Evolutionary conservation across 495 filamentous ascomycete genomes (phyloP), one percentile per base, ranked within the genome.

Genomic region (Hypoxylon fuscum): DNA sequence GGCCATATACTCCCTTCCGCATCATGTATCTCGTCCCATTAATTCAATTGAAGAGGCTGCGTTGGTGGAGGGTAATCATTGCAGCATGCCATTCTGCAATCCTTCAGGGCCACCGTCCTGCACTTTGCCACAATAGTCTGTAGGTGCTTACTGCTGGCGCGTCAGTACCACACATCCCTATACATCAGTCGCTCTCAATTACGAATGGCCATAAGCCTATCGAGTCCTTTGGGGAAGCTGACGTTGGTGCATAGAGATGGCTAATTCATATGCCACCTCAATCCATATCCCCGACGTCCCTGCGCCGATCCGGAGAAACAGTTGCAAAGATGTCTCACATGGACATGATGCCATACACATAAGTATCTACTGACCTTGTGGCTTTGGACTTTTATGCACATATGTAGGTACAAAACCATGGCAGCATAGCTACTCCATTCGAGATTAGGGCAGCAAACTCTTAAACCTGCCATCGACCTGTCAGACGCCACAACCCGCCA

Each of bases 71-170:
- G 34, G 35, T 23, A 40, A 25, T 50, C 25, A 59, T 55, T 60
- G 38, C 46, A 66, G 55, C 55, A 44, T 66, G 27, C 17, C 62
- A 66, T 61, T 48, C 35, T 46, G 25, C 42, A 40, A 58, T 66
- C 63, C 63, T 66, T 57, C 47, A 25, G 45, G 52, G 51, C 55
- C 56, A 47, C 29, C 47, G 14, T 31, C 17, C 27, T 61, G 53
- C 63, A 53, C 43, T 53, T 54, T 53, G 35, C 57, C 62, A 66
- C 52, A 56, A 51, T 9, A 42, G 31, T 46, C 22, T 15, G 15
- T 44, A 47, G 51, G 18, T 57, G 63, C 63, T 57, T 61, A 57
- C 56, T 61, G 51, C 52, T 44, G 25, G 50, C 35, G 25, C 18
- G 38, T 14, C 50, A 27, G 44, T 14, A 42, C 60, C 27, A 37